These are phyloP conservation scores for Rhynchosporium graminicola DNA, from an alignment of 2,329 filamentous ascomycete species.

Conservation along the genomic window DNA sequence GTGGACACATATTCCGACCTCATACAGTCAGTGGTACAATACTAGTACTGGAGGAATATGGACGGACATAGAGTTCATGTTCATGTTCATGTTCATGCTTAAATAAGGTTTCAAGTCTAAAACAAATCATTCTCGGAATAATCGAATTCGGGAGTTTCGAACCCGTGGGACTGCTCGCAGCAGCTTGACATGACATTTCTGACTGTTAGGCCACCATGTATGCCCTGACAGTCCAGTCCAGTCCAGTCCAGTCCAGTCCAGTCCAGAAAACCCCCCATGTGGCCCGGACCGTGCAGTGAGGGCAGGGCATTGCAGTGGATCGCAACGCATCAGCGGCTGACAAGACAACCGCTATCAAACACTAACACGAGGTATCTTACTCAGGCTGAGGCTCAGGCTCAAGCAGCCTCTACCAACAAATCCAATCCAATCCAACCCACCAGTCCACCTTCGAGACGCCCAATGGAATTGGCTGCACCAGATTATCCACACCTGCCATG, in stretches of 20 bases:
- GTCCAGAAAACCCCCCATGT: not conserved
- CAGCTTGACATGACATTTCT: not conserved
- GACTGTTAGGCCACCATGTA: not conserved
- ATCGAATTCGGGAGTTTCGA: too few species aligned
- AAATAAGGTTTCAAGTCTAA: too few species aligned
- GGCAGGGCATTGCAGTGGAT: constrained; percentile 5
- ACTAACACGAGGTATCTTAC: not conserved
- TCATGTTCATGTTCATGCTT: too few species aligned
- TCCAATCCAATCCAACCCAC: not conserved
- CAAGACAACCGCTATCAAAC: not conserved
- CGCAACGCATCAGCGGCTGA: constrained; percentile 23
- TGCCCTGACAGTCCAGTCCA: too few species aligned
- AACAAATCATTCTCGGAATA: too few species aligned
- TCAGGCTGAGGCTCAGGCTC: not conserved
- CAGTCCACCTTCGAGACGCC: constrained; percentile 19
- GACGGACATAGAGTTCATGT: too few species aligned
- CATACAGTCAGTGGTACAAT: too few species aligned
- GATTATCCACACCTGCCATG: not conserved
- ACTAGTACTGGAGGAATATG: too few species aligned
- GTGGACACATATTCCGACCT: too few species aligned
- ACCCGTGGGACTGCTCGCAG: too few species aligned
- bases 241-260: constrained; percentile 8
- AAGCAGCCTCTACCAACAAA: not conserved
- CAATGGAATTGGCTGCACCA: constrained; percentile 15
- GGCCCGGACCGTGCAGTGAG: too few species aligned